phyloP scores from a whole-genome alignment of 2,329 filamentous ascomycete genomes.

The Bipolaris victoriae region DNA sequence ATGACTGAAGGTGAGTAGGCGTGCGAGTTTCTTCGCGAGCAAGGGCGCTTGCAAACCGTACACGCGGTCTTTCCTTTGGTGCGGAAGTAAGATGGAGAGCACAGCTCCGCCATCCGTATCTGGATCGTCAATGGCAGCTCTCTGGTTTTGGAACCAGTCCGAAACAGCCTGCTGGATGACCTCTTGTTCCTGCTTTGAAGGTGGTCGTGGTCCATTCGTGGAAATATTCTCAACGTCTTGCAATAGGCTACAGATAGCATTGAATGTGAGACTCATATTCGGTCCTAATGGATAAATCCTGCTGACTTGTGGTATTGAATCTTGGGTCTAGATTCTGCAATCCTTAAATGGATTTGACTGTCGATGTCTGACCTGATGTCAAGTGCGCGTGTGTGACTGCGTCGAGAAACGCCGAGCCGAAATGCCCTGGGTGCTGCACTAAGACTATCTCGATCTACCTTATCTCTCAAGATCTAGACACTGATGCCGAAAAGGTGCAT shows the following conservation, averaged over 20 bases:
- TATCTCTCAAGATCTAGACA: neutral
- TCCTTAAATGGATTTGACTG: too few relatives aligned
- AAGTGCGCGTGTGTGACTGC: constrained; percentile 4
- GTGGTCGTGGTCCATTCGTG: constrained; percentile 49
- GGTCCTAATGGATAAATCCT: neutral
- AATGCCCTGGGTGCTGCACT: neutral
- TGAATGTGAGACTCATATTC: constrained; percentile 70
- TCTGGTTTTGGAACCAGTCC: constrained; percentile 74
- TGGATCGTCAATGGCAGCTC: constrained; percentile 61
- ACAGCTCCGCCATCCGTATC: constrained; percentile 67
- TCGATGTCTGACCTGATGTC: neutral
- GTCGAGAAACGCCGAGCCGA: neutral
- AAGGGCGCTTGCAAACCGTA: constrained; percentile 70
- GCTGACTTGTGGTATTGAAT: too few relatives aligned
- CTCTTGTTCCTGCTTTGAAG: constrained; percentile 40
- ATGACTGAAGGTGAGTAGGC: constrained; percentile 68
- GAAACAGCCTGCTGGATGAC: constrained; percentile 52
- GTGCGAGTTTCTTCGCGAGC: constrained; percentile 71
- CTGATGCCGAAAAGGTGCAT: neutral
- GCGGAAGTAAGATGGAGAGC: constrained; percentile 76
- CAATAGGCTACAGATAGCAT: constrained; percentile 75
- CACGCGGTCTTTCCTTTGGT: constrained; percentile 76
- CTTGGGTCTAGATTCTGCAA: too few relatives aligned
- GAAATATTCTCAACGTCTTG: constrained; percentile 66
- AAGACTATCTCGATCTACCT: neutral